Conservation (phyloP, 202 grass and related monocot genomes). For the Thinopyrum obtusiflorum region DNA sequence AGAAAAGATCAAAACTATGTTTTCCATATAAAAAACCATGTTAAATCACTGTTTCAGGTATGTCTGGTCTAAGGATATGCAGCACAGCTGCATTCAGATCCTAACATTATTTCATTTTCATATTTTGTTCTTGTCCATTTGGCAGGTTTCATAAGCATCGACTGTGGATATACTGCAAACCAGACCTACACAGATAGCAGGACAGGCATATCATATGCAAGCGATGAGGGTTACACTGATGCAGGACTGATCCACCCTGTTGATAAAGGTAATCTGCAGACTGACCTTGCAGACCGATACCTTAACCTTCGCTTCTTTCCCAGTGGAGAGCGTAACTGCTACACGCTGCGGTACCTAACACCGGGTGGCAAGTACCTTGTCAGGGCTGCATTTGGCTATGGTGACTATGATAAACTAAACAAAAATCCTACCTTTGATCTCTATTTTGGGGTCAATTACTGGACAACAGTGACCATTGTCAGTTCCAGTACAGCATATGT, state of each 20-base stretch:
- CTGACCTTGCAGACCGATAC: neutral
- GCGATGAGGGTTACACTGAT: conserved; percentile 29
- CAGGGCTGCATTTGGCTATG: conserved; percentile 39
- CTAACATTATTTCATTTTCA: neutral
- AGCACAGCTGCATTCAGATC: neutral
- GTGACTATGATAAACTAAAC: conserved; percentile 48
- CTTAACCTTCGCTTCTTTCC: conserved; percentile 34
- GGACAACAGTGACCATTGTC: conserved; percentile 31
- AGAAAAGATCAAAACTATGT: neutral
- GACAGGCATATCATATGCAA: conserved; percentile 38
- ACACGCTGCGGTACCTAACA: conserved; percentile 17
- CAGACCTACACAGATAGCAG: conserved; percentile 22
- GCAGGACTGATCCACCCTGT: conserved; percentile 30
- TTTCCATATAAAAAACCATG: neutral
- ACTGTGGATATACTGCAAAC: conserved; percentile 34
- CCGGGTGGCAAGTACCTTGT: conserved; percentile 23
- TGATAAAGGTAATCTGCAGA: neutral
- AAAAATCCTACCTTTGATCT: conserved; percentile 27
- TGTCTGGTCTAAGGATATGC: neutral
- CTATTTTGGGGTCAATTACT: conserved; percentile 42
- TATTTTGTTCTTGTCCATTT: neutral
- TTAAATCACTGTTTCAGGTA: neutral
- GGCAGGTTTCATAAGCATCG: conserved; percentile 56
- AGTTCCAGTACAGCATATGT: neutral
- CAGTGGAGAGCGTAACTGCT: conserved; percentile 40